These are phyloP conservation scores for Debaryomyces sp. DNA, from an alignment of 1,139 yeast species.

Conservation along the genomic window DNA sequence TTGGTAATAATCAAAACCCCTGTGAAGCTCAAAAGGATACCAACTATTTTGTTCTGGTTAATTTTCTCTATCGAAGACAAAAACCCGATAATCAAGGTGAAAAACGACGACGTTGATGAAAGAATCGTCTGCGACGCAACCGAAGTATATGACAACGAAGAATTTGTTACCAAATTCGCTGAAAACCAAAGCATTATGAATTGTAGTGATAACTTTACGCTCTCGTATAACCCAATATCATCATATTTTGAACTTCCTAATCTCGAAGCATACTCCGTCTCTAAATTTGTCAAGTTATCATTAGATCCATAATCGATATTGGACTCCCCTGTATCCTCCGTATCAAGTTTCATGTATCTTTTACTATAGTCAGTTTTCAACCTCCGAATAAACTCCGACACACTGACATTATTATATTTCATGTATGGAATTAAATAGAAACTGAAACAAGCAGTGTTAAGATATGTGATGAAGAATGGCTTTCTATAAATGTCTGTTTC, in stretches of 20 bases:
- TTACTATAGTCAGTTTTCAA: slow-evolving; percentile 25
- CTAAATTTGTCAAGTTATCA: slow-evolving; percentile 22
- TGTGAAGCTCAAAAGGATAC: slow-evolving; percentile 68
- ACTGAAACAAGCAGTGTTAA: slow-evolving; percentile 83
- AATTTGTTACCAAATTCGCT: slow-evolving; percentile 87
- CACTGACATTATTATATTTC: slow-evolving; percentile 23
- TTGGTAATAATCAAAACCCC: slow-evolving; percentile 83
- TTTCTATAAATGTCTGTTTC: slow-evolving; percentile 73
- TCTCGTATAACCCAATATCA: slow-evolving; percentile 42
- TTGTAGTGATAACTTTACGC: slow-evolving; percentile 68
- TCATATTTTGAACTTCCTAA: slow-evolving; percentile 16
- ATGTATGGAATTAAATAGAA: slow-evolving; percentile 74
- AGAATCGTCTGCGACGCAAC: slow-evolving; percentile 93
- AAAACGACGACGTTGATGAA: slow-evolving; percentile 89
- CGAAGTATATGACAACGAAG: slow-evolving; percentile 82
- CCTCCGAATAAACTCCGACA: slow-evolving; percentile 24
- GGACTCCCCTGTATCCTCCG: slow-evolving; percentile 12
- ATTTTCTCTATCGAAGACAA: slow-evolving; percentile 70
- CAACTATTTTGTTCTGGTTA: slow-evolving; percentile 64
- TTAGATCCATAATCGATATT: slow-evolving; percentile 23
- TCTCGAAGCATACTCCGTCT: slow-evolving; percentile 20
- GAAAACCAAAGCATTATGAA: slow-evolving; percentile 88
- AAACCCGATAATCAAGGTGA: slow-evolving; percentile 84
- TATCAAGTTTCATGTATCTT: not conserved
- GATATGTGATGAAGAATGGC: slow-evolving; percentile 91